Evolutionary conservation across 495 filamentous ascomycete species (phyloP), one percentile per base, ranked within the genome.

Genomic region (Tuber aestivum): DNA sequence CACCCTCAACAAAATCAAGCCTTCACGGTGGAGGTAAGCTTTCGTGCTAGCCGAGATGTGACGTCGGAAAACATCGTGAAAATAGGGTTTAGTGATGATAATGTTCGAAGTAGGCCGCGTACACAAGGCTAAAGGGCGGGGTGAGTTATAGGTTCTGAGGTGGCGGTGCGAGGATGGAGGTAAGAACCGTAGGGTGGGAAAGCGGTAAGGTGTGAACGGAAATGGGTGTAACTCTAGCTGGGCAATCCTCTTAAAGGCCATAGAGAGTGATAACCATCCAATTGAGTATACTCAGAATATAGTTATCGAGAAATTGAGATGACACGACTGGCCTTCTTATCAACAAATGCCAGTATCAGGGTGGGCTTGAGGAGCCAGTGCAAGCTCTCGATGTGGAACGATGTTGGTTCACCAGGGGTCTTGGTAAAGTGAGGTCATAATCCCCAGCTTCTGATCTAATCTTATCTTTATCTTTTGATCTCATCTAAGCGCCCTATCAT

Each of bases 11-110:
- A 79, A 72, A 41, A 74, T 74, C 41, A 81, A 61, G 40, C 78
- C 71, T 37, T 81, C 79, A n/a, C 74, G 78, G 32, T 48, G 44
- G 21, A 81, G 75, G 75, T 81, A 81, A 35, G 75, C 74, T 70
- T 78, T 81, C 12, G 79, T 74, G 40, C 71, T 35, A 5, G 78
- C 78, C 48, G 78, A 81, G 35, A 81, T 74, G 74, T 74, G 48
- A 45, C 79, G 77, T 72, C 71, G 72, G 41, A 56, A 20, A 27
- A 61, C 41, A 32, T 20, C 18, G 71, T 75, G 72, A n/a, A 35
- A 35, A 27, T 8, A 37, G 20, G 27, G 32, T 61, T 27, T 41
- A 32, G 45, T 35, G 68, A 18, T 35, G 72, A 70, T 35, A 65
- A 65, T 35, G 12, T 7, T 35, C 4, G 56, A 65, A 35, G 56